Evolutionary conservation across 2,329 filamentous ascomycete genomes (phyloP), one percentile per base, ranked within the genome.

Genomic region (Colletotrichum noveboracense): DNA sequence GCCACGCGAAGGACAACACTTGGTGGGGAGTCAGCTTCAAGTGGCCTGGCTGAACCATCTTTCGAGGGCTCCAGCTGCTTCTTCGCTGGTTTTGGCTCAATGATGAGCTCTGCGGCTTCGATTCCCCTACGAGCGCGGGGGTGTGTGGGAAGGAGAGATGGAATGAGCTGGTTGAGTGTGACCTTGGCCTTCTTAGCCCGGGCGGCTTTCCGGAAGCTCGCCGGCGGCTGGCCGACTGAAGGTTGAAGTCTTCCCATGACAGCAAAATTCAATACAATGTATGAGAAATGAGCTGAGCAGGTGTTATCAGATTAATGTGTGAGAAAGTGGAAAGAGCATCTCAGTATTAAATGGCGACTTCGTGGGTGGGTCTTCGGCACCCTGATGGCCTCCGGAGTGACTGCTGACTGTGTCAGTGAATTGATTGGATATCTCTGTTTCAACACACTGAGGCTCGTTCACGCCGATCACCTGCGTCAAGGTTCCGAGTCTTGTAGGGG

Each of bases 81-180:
- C 3, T 28, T 16, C n/a, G n/a, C n/a, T 38, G 73, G 71, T 6
- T 79, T 77, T 2, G 82, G 83, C 21, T 85, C 81, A 8, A 83
- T 34, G 18, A 88, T 84, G 66, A 93, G 82, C 77, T 91, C 88
- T 2, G 89, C 87, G 1, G 84, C 81, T 2, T 91, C 87, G 34
- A 89, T 84, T 2, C 91, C 91, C 60, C 85, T 85, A n/a, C 87
- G 87, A 1, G 91, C 91, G 66, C 90, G 87, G 16, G 89, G 84
- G 77, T 90, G 89, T 4, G 88, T 86, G 1, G 86, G 82, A 3
- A 93, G 83, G 10, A 93, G 83, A 0, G 88, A 84, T 3, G 92
- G 92, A 13, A 93, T 88, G n/a, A 87, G 85, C 79, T 89, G 89
- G 81, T 92, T 92, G 75, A 93, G 82, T 4, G 91, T 92, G 10